Conservation (phyloP, 306 rosid species). For the Prunus dulcis region DNA sequence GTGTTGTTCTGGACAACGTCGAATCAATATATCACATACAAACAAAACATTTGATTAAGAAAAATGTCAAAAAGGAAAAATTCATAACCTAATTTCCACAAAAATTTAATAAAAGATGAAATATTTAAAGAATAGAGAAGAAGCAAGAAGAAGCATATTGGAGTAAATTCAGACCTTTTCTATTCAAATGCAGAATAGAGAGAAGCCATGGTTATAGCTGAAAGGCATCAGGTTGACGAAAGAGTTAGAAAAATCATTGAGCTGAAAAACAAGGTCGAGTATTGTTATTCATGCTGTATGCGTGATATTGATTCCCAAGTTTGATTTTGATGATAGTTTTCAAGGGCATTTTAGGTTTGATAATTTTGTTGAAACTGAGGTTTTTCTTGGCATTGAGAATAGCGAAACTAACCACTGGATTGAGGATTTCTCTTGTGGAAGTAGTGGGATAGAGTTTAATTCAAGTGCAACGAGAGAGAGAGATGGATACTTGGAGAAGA, state of each 20-base stretch:
- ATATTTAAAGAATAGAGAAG: no score
- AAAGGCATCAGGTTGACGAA: conserved; percentile 88
- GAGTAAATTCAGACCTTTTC: conserved; percentile 90
- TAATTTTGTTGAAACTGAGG: conserved; percentile 81
- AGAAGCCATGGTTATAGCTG: conserved; percentile 91
- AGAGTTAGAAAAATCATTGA: conserved; percentile 81
- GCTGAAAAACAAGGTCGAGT: conserved; percentile 68
- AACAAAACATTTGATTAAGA: no score
- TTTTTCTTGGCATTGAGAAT: conserved; percentile 56
- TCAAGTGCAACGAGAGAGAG: conserved; percentile 32
- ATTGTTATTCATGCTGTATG: not conserved
- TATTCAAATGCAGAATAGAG: conserved; percentile 98
- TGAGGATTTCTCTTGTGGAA: conserved; percentile 86
- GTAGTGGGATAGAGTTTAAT: conserved; percentile 78
- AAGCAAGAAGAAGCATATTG: conserved; percentile 17
- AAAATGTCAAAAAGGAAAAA: no score
- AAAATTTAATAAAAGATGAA: no score
- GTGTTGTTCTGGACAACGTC: no score
- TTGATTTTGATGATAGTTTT: conserved; percentile 95
- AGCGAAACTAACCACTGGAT: conserved; percentile 70
- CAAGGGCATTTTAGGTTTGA: conserved; percentile 91
- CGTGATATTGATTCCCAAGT: conserved; percentile 48
- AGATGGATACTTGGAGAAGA: no score
- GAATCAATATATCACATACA: no score
- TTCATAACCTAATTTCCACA: no score